Conservation (phyloP, 257 asterid species). For the Solanum peruvianum region DNA sequence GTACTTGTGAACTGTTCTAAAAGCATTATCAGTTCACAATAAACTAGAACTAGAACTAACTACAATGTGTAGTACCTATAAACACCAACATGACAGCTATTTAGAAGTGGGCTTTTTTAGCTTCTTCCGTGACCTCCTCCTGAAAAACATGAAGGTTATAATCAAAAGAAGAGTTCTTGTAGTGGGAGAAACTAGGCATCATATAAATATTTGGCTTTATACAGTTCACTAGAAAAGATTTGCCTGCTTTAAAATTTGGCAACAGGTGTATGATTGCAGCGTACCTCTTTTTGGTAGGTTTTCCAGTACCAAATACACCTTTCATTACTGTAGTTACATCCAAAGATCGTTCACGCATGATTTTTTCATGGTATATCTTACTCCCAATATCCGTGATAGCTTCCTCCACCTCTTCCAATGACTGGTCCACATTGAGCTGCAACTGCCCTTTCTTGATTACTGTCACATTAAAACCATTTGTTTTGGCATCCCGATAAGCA, state of each 20-base stretch:
- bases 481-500: conserved; percentile 81
- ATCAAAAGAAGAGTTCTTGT: neutral
- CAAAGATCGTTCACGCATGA: conserved; percentile 55
- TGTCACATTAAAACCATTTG: conserved; percentile 78
- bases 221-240: neutral
- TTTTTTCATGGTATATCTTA: conserved; percentile 73
- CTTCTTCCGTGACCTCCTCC: conserved; percentile 42
- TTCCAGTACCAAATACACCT: conserved; percentile 65
- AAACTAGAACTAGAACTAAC: neutral
- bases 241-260: neutral
- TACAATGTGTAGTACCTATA: neutral
- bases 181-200: neutral
- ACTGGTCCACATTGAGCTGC: conserved; percentile 74
- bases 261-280: neutral
- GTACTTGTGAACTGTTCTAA: neutral
- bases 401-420: conserved; percentile 92
- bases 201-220: neutral
- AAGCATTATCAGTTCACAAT: neutral
- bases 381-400: conserved; percentile 64
- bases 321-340: conserved; percentile 68
- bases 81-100: neutral
- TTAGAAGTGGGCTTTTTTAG: conserved; percentile 23
- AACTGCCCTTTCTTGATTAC: conserved; percentile 76
- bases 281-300: conserved; percentile 53
- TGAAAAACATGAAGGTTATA: conserved; percentile 8